phyloP scores from a whole-genome alignment of 495 filamentous ascomycete genomes.

The Bathelium albidoporum region DNA sequence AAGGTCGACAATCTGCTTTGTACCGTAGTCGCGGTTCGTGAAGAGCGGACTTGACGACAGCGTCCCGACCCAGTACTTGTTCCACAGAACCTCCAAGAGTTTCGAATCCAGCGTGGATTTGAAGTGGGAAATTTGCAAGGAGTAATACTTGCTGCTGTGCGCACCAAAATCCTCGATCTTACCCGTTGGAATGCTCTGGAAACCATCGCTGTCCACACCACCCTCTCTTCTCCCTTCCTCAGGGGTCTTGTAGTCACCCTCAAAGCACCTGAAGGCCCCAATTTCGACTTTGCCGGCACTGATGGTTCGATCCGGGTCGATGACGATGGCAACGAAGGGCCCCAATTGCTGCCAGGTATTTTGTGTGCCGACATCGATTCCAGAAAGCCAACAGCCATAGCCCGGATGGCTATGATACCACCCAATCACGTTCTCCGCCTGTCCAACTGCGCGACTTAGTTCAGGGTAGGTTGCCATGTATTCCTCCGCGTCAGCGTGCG shows the following conservation, averaged over 20 bases:
- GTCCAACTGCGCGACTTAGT: constrained; percentile 57
- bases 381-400: constrained; percentile 96
- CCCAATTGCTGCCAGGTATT: constrained; percentile 66
- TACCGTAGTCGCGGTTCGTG: constrained; percentile 85
- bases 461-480: constrained; percentile 85
- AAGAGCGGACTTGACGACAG: constrained; percentile 91
- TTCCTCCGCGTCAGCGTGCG: constrained; percentile 88
- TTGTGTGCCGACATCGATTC: constrained; percentile 90
- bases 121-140: constrained; percentile 83
- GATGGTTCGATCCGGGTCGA: constrained; percentile 94
- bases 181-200: constrained; percentile 70
- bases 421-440: constrained; percentile 84
- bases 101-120: constrained; percentile 81
- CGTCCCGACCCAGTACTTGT: constrained; percentile 99
- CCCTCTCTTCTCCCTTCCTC: constrained; percentile 18
- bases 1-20: constrained; percentile 84
- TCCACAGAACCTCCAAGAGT: constrained; percentile 85
- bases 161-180: constrained; percentile 97
- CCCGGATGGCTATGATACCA: constrained; percentile 99
- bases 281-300: constrained; percentile 94
- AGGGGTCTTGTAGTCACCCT: constrained; percentile 54
- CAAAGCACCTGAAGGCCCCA: constrained; percentile 88
- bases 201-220: constrained; percentile 40
- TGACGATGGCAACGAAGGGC: constrained; percentile 91
- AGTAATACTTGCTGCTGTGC: constrained; percentile 79